Conservation (phyloP, 352 stramenopile species). For the Phytophthora crassamura region DNA sequence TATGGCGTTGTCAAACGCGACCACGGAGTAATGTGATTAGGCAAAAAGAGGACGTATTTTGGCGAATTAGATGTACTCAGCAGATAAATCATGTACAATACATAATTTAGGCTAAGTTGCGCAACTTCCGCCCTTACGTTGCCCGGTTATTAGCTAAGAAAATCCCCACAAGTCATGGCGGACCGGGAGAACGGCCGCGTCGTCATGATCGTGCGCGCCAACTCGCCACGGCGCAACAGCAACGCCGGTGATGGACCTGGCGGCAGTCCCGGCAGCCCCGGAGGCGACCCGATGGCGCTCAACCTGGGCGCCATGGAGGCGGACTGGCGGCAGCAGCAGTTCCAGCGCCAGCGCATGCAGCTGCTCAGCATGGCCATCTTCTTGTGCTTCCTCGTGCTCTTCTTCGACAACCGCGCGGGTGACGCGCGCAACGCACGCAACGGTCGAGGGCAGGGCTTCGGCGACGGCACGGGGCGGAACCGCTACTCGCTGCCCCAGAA, state of each 20-base stretch:
- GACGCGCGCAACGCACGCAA: constrained; percentile 44
- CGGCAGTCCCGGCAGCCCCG: constrained; percentile 3
- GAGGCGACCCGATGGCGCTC: constrained; percentile 41
- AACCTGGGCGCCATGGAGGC: constrained; percentile 77
- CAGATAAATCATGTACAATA: no score
- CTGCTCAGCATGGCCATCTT: constrained; percentile 90
- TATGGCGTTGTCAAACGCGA: constrained; percentile 34
- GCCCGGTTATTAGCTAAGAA: no score
- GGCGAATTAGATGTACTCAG: constrained; percentile 14
- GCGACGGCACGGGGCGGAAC: constrained; percentile 31
- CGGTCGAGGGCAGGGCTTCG: constrained; percentile 5
- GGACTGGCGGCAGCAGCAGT: constrained; percentile 86
- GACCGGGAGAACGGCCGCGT: constrained; percentile 65
- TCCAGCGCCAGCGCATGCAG: constrained; percentile 90
- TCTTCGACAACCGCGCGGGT: constrained; percentile 81
- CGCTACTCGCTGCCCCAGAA: constrained; percentile 53
- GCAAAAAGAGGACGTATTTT: constrained; percentile 14
- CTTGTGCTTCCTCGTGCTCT: constrained; percentile 87
- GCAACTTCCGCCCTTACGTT: neutral
- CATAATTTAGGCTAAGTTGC: no score
- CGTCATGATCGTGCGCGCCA: constrained; percentile 82
- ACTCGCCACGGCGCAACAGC: constrained; percentile 49
- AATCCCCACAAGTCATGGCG: constrained; percentile 23
- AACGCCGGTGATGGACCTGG: constrained; percentile 20
- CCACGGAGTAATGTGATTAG: constrained; percentile 5